Evolutionary conservation across 441 rosid genomes (phyloP).

Genomic region (Erysimum pusillum): DNA sequence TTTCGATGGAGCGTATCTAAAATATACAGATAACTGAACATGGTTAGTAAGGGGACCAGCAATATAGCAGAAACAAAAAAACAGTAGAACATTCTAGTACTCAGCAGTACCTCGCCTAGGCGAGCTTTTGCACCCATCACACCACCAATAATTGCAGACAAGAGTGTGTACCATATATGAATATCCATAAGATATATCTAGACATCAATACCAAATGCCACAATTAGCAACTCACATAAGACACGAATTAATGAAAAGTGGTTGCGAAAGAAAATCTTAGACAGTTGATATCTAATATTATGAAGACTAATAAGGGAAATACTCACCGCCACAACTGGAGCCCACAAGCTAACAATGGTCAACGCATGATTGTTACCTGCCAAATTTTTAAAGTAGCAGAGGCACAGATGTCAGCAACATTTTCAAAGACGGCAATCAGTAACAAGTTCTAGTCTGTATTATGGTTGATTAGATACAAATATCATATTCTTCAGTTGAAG

Average conservation of each 20-base stretch:
- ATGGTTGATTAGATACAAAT: slow-evolving; percentile 21
- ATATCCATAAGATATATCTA: slow-evolving; percentile 98
- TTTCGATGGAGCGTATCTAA: slow-evolving; percentile 95
- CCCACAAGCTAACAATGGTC: slow-evolving; percentile 95
- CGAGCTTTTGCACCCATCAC: slow-evolving; percentile 99
- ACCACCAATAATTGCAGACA: slow-evolving; percentile 97
- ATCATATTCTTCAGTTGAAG: slow-evolving; percentile 9
- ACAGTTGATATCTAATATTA: background rate
- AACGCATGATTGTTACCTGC: slow-evolving; percentile 88
- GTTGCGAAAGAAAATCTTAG: slow-evolving; percentile 19
- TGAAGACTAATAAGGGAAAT: slow-evolving; percentile 36
- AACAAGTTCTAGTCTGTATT: slow-evolving; percentile 31
- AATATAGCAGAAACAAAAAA: background rate
- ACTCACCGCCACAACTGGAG: slow-evolving; percentile 98
- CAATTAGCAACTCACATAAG: slow-evolving; percentile 20
- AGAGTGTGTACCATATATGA: slow-evolving; percentile 92
- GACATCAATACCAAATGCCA: slow-evolving; percentile 25
- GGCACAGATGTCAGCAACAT: slow-evolving; percentile 33
- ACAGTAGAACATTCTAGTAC: slow-evolving; percentile 16
- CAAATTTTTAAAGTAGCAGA: slow-evolving; percentile 44
- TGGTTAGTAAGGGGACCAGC: slow-evolving; percentile 16
- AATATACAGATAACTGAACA: slow-evolving; percentile 30
- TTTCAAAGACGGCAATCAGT: slow-evolving; percentile 21
- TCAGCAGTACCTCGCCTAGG: slow-evolving; percentile 86
- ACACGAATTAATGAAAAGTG: slow-evolving; percentile 16